Conservation (phyloP, 2,329 filamentous ascomycete species). For the Fusarium lateritium region DNA sequence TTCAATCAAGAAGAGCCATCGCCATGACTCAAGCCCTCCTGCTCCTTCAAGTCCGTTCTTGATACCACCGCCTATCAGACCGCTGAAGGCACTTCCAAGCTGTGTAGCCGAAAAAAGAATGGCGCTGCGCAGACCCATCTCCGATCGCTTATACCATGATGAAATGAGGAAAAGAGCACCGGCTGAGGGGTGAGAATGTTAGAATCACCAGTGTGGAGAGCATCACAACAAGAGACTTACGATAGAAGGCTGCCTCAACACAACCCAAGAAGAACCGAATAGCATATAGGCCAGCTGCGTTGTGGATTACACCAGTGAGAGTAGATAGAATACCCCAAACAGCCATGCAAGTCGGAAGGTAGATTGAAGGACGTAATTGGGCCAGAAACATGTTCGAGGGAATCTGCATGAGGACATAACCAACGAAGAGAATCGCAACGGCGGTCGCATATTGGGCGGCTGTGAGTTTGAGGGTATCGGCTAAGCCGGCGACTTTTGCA, state of each 20-base stretch:
- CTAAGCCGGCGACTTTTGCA: constrained; percentile 22
- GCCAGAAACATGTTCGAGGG: constrained; percentile 55
- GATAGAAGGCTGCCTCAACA: constrained; percentile 12
- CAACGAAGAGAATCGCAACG: constrained; percentile 50
- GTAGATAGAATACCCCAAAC: constrained; percentile 40
- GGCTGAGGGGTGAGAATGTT: not conserved
- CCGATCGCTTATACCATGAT: constrained; percentile 29
- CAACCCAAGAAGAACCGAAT: constrained; percentile 7
- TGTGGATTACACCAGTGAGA: constrained; percentile 29
- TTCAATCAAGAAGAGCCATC: constrained; percentile 30
- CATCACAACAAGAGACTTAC: not conserved
- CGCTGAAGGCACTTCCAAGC: constrained; percentile 22
- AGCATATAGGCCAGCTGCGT: constrained; percentile 3
- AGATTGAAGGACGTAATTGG: constrained; percentile 8
- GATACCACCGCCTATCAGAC: constrained; percentile 25
- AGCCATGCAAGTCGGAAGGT: constrained; percentile 21
- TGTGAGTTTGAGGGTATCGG: constrained; percentile 8
- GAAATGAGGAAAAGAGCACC: constrained; percentile 31
- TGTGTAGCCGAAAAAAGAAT: constrained; percentile 27
- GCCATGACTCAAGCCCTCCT: constrained; percentile 20
- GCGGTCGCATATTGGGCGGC: constrained; percentile 47
- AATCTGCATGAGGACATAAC: constrained; percentile 53
- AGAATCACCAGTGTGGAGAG: not conserved
- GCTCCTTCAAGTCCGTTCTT: constrained; percentile 21
- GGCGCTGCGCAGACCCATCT: constrained; percentile 25